phyloP scores from a whole-genome alignment of 257 asterid genomes.

The Solanum chiquidenum region DNA sequence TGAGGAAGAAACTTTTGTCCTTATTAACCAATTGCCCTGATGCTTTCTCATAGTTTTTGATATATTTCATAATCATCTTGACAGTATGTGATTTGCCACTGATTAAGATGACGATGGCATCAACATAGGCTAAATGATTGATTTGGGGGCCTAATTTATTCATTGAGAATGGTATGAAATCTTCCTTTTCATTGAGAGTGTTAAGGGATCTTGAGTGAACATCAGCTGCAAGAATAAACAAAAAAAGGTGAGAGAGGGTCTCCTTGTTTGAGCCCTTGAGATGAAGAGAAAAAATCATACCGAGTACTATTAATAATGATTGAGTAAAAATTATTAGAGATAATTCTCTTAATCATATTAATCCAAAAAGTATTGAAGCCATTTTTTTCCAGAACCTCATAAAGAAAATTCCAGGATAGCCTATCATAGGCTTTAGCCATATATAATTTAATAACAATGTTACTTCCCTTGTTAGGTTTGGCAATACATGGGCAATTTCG shows the following conservation, averaged over 20 bases:
- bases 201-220: background rate
- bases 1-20: background rate
- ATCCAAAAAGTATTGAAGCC: no score
- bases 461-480: background rate
- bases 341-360: background rate
- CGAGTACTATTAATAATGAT: background rate
- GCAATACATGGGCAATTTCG: background rate
- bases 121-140: background rate
- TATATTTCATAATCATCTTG: background rate
- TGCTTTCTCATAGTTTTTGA: background rate
- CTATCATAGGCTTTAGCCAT: no score
- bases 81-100: background rate
- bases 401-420: no score
- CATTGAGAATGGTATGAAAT: background rate
- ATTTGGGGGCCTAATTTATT: background rate
- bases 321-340: background rate
- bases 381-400: background rate
- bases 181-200: background rate
- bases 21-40: background rate
- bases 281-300: background rate
- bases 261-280: background rate
- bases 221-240: background rate
- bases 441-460: background rate
- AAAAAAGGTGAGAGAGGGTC: background rate
- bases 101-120: background rate